A percentile compares a stretch with the other conserved stretches of the same genome.
These are phyloP conservation scores for Umbelopsis isabellina DNA, from an alignment of 192 early-diverging fungal species.

Conservation along the genomic window DNA sequence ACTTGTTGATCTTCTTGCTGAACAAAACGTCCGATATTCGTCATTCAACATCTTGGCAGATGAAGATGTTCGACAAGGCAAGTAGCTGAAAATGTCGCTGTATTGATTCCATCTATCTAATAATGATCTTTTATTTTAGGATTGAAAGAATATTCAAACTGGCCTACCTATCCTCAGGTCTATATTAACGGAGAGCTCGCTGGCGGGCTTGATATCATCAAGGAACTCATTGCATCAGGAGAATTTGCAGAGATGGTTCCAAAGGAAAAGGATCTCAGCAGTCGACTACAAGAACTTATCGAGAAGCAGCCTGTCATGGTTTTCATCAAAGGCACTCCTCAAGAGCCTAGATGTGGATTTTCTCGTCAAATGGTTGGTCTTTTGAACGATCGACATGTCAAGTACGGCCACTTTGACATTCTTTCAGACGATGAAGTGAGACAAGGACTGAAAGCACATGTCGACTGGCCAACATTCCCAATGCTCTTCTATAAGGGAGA, in stretches of 20 bases:
- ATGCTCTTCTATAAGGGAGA: constrained; percentile 94
- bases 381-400: constrained; percentile 72
- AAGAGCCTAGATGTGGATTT: constrained; percentile 92
- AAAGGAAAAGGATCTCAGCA: constrained; percentile 78
- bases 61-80: constrained; percentile 87
- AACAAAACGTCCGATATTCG: constrained; percentile 78
- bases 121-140: not conserved
- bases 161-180: constrained; percentile 97
- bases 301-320: constrained; percentile 81
- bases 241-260: constrained; percentile 82
- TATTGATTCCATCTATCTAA: too few relatives aligned
- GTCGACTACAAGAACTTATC: constrained; percentile 70
- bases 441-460: constrained; percentile 85
- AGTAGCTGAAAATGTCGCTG: constrained; percentile 46
- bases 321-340: constrained; percentile 96
- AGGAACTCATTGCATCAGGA: constrained; percentile 86
- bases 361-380: constrained; percentile 80
- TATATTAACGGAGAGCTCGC: constrained; percentile 96
- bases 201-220: constrained; percentile 92
- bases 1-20: constrained; percentile 77
- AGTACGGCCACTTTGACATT: constrained; percentile 92
- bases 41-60: constrained; percentile 89
- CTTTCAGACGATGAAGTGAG: constrained; percentile 91
- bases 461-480: constrained; percentile 96
- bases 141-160: constrained; percentile 55